These are phyloP conservation scores for Falciphora oryzae DNA, from an alignment of 2,329 filamentous ascomycete genomes.

Conservation along the genomic window DNA sequence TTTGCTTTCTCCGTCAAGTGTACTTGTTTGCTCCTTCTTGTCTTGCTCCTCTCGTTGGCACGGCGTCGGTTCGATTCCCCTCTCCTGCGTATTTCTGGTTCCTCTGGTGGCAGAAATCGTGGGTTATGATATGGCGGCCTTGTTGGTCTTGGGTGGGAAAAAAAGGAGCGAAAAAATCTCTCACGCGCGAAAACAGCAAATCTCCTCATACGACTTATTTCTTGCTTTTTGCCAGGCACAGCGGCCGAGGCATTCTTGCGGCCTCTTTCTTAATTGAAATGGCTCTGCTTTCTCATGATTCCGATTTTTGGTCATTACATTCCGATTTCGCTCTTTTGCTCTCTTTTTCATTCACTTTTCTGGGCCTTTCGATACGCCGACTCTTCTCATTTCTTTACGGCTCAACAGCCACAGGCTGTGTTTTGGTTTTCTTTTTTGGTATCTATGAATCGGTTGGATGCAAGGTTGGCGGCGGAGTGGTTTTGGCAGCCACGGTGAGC, in stretches of 20 bases:
- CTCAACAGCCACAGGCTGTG: too few species aligned
- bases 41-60: neutral
- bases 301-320: too few species aligned
- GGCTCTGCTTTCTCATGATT: too few species aligned
- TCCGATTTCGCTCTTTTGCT: neutral
- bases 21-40: neutral
- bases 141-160: slow-evolving; percentile 1
- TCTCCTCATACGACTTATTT: neutral
- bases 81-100: neutral
- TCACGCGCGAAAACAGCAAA: neutral
- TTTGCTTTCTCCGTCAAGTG: neutral
- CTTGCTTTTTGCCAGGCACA: neutral
- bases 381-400: neutral
- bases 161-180: neutral
- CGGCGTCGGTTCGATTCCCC: neutral
- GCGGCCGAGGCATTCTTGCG: neutral
- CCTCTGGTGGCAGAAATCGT: neutral
- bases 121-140: slow-evolving; percentile 1
- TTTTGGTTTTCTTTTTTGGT: neutral
- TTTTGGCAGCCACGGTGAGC: neutral
- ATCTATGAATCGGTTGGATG: neutral
- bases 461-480: neutral
- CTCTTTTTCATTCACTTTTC: neutral
- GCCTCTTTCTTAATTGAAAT: neutral
- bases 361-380: neutral